Base-by-base conservation (phyloP, 306 rosid genomes). In the Lathyrus sativus region DNA sequence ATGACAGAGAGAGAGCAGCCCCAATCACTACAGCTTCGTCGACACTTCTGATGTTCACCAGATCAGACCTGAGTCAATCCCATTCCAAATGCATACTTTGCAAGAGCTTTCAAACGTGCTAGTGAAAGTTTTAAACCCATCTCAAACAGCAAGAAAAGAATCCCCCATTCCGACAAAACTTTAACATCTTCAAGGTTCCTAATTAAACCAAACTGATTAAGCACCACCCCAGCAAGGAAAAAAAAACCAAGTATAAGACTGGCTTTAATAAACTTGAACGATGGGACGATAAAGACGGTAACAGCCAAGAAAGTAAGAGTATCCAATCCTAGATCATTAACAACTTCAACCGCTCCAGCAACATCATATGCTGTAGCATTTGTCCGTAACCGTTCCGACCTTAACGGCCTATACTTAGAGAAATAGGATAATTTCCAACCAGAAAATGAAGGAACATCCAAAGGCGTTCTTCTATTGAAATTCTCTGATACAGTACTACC, bases 91-190 rank as follows among this genome's bases (percentile, higher is more conserved):
- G 99, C 97, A 85, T 76, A 93, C 82, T 85, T 90, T 54, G 99
- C 99, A 68, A 93, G 99, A 68, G 99, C 99, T 83, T 93, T 93
- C 62, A 93, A 81, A 71, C 99, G 99, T 55, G 97, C 96, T 69
- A 93, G 82, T 57, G 99, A 93, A 75, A 93, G 99, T 86, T 93
- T 97, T 71, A 93, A 84, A 73, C 99, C 99, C 99, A 93, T 93
- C 90, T 93, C 99, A 73, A 93, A 93, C 66, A 93, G 87, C 99
- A 93, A 76, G 91, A 93, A 93, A 78, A 93, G 99, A 60, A 93
- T 93, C 69, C 99, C 99, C 99, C 97, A 90, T 74, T 93, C 99
- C 22, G 99, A 93, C 75, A 93, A 81, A 71, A 87, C 76, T 82
- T 93, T 93, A 76, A 93, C 97, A 82, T 93, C 99, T 42, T 82